phyloP scores from a whole-genome alignment of 495 filamentous ascomycete genomes.

The Patellaria atrata region DNA sequence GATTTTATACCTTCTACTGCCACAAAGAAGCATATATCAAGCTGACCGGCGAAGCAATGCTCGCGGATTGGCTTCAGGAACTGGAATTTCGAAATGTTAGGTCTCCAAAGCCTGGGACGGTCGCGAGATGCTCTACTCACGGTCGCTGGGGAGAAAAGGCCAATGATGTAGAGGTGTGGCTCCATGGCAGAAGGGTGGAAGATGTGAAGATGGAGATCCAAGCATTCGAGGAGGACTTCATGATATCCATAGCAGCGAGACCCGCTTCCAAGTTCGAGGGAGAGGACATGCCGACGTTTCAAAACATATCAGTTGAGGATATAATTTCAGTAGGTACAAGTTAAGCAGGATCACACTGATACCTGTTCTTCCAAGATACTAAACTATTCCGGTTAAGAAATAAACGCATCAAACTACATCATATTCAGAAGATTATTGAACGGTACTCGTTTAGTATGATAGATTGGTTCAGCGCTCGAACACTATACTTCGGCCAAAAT shows the following conservation, averaged over 20 bases:
- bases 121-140: slow-evolving; percentile 21
- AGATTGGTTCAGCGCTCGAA: too few relatives aligned
- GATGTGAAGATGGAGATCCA: slow-evolving; percentile 47
- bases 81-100: slow-evolving; percentile 53
- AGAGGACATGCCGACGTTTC: slow-evolving; percentile 10
- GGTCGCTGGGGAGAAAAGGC: slow-evolving; percentile 38
- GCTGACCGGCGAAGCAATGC: slow-evolving; percentile 76
- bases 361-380: too few relatives aligned
- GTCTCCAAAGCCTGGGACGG: slow-evolving; percentile 34
- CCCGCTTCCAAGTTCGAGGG: slow-evolving; percentile 19
- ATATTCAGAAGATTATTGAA: too few relatives aligned
- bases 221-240: slow-evolving; percentile 45
- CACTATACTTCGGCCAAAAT: too few relatives aligned
- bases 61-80: slow-evolving; percentile 62
- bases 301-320: too few relatives aligned
- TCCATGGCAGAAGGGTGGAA: slow-evolving; percentile 33
- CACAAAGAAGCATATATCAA: slow-evolving; percentile 88
- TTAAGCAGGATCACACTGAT: too few relatives aligned
- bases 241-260: slow-evolving; percentile 42
- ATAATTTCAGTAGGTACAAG: too few relatives aligned
- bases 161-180: slow-evolving; percentile 36
- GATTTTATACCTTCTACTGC: slow-evolving; percentile 82
- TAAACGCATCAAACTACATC: too few relatives aligned
- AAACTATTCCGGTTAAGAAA: too few relatives aligned
- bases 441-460: too few relatives aligned